Base-by-base conservation (phyloP, 768 basidiomycete genomes). In the Russula earlei region DNA sequence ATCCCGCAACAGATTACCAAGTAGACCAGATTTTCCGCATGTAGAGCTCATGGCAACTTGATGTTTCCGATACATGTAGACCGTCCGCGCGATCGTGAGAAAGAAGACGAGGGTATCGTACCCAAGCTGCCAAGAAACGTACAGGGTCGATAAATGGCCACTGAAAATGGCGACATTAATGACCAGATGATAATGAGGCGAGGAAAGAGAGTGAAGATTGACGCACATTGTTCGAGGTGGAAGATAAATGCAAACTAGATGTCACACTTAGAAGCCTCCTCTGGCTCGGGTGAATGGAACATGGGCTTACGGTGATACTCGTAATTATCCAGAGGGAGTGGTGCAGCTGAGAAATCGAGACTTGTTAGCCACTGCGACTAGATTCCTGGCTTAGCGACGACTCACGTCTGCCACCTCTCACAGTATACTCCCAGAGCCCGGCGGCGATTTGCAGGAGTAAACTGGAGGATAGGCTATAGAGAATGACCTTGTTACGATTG, bases 361-460 rank as follows among this genome's bases (percentile, higher is more conserved):
- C 19, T 33, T 41, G 37, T 52, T 17, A 49, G 34, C 10, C 19
- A 36, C n/a, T 20, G 31, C 10, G 17, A 20, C 11, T 12, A 29
- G 4, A 53, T 49, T n/a, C 10, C 19, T 20, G 25, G 29, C 14
- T 19, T 15, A 6, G 37, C 19, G 24, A 11, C 31, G 8, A 48
- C 60, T 53, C 27, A 61, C 60, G 49, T 24, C 17, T 48, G 22
- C 17, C 54, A 34, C 58, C 58, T 2, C 20, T 29, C 27, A 55
- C 60, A 4, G 58, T 59, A 31, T 62, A 62, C 42, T 59, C 41
- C 60, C 60, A 59, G 44, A 62, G 37, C 3, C 60, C 60, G 15
- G 58, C 58, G 17, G 48, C 20, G 1, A 50, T 52, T n/a, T 62
- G 60, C 15, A 49, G 14, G 38, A 55, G 20, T n/a, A 62, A 38